Evolutionary conservation across 2,329 filamentous ascomycete species (phyloP).

Genomic region (Aspergillus quadricinctus): DNA sequence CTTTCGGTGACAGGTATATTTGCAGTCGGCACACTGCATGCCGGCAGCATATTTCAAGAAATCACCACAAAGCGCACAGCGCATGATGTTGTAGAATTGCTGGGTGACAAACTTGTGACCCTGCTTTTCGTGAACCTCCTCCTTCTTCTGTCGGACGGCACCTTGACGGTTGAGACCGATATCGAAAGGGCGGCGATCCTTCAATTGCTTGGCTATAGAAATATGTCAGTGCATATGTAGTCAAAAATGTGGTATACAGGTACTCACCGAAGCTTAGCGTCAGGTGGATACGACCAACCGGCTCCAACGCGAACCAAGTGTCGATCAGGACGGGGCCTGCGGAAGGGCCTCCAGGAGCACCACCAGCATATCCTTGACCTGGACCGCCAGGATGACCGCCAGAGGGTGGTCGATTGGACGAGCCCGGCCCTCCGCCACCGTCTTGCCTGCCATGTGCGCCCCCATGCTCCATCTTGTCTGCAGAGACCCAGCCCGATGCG

Average conservation of each 20-base stretch:
- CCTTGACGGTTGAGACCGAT: slow-evolving; percentile 90
- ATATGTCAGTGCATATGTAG: slow-evolving; percentile 15
- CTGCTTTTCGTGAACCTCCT: slow-evolving; percentile 97
- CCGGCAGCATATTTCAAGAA: slow-evolving; percentile 98
- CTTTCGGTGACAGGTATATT: slow-evolving; percentile 98
- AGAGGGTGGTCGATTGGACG: slow-evolving; percentile 23
- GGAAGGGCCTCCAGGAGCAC: slow-evolving; percentile 25
- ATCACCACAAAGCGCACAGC: slow-evolving; percentile 93
- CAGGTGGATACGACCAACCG: slow-evolving; percentile 85
- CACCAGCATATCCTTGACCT: slow-evolving; percentile 27
- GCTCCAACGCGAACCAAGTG: slow-evolving; percentile 95
- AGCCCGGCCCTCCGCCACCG: slow-evolving; percentile 48
- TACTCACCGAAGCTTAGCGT: slow-evolving; percentile 73
- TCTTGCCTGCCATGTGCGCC: slow-evolving; percentile 47
- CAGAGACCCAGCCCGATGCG: slow-evolving; percentile 92
- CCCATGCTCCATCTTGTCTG: slow-evolving; percentile 80
- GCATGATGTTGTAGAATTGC: slow-evolving; percentile 99
- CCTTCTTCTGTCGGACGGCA: slow-evolving; percentile 94
- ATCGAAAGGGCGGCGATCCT: slow-evolving; percentile 77
- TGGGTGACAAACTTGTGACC: slow-evolving; percentile 98
- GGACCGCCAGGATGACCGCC: slow-evolving; percentile 22
- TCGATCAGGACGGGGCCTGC: slow-evolving; percentile 59
- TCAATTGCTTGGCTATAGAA: slow-evolving; percentile 69
- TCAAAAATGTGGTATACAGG: not conserved
- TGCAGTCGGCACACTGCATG: slow-evolving; percentile 99